Evolutionary conservation across 169 alveolate genomes (phyloP), one percentile per base, ranked within the genome.

Genomic region (Plasmodium yoelii): DNA sequence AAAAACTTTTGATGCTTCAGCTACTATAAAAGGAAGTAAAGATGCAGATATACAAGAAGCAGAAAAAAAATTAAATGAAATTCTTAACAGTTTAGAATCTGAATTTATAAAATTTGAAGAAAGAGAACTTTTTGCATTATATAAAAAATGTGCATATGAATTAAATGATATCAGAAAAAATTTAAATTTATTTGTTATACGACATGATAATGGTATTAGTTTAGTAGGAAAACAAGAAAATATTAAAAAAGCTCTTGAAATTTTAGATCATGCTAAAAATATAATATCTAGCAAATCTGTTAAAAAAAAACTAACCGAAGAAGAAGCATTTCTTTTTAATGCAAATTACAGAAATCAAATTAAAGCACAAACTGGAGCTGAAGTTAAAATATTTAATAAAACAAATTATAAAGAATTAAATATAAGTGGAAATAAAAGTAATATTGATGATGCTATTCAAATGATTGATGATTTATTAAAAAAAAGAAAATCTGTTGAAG

Each of bases 371-470:
- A 80, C 90, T 2, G 90, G 90, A 2, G 90, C 90, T 5, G 90
- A 80, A 10, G 90, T 80, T 28, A 80, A 80, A 67, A 80, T 80
- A 65, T 80, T 65, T 26, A 80, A 80, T 28, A 80, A 80, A 65
- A 18, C 47, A 15, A 67, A 80, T 49, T 68, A 80, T 42, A 80
- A 80, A 53, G 90, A 80, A 80, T 65, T 80, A 80, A 80, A 80
- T 46, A 80, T 80, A 24, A 80, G 82, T 80, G 90, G 90, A 6
- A 80, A 80, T 65, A 80, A 80, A 47, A 80, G 28, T n/a, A 71
- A 80, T 67, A 80, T 80, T 51, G 90, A 80, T 26, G 67, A 80
- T 28, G 90, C 90, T 2, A 13, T 80, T n/a, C 19, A 80, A 55
- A 46, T 80, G 59, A 67, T 80, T 26, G 90, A 80, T 18, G 90